Percentiles rank a stretch among this genome's conserved stretches.
Evolutionary conservation across 2,329 filamentous ascomycete species (phyloP).

Genomic region (Cladosporium sp.): DNA sequence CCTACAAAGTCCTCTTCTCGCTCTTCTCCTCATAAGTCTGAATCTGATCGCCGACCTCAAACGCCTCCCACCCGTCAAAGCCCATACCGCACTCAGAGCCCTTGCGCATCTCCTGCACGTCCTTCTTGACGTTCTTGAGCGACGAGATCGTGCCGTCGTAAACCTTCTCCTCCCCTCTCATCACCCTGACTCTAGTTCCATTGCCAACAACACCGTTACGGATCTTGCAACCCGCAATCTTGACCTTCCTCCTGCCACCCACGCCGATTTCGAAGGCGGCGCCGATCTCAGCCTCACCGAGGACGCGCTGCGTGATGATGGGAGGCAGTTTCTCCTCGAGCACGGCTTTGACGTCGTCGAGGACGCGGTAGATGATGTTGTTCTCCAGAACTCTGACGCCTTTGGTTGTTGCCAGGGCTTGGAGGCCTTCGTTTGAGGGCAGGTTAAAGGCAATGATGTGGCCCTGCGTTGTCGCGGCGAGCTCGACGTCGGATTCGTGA

Average conservation of each 20-base stretch:
- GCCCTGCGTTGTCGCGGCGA: slow-evolving; percentile 72
- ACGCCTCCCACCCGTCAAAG: slow-evolving; percentile 74
- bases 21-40: slow-evolving; percentile 78
- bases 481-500: slow-evolving; percentile 82
- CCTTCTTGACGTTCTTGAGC: slow-evolving; percentile 89
- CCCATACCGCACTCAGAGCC: slow-evolving; percentile 89
- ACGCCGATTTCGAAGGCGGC: slow-evolving; percentile 81
- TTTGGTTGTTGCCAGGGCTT: slow-evolving; percentile 62
- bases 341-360: slow-evolving; percentile 66
- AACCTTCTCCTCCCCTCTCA: slow-evolving; percentile 64
- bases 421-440: slow-evolving; percentile 59
- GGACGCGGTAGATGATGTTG: slow-evolving; percentile 78
- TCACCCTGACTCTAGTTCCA: slow-evolving; percentile 63
- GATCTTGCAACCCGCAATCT: slow-evolving; percentile 83
- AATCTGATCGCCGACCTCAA: slow-evolving; percentile 76
- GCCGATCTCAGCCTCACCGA: slow-evolving; percentile 82
- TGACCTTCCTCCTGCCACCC: slow-evolving; percentile 64
- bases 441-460: slow-evolving; percentile 85
- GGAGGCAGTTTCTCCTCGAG: slow-evolving; percentile 68
- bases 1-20: slow-evolving; percentile 61
- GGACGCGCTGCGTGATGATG: slow-evolving; percentile 63
- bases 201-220: slow-evolving; percentile 71
- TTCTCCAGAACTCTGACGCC: slow-evolving; percentile 78
- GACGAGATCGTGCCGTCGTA: slow-evolving; percentile 72
- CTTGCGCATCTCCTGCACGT: slow-evolving; percentile 83